Conservation (phyloP, 179 eudicot genomes). For the Vitellaria paradoxa region DNA sequence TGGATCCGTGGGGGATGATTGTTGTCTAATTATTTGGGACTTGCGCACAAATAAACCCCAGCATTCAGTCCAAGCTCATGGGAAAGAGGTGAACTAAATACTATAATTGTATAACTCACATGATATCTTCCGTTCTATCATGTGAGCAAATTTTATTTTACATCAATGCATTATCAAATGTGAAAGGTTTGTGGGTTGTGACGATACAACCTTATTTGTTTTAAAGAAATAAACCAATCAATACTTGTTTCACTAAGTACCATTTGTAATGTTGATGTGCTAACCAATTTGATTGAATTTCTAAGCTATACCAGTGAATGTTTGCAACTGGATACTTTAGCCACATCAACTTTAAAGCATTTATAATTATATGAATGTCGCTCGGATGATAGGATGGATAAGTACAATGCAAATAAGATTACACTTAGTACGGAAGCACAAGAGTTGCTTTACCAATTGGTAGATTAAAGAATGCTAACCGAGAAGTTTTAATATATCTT, state of each 20-base stretch:
- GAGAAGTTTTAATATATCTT: neutral
- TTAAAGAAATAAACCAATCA: too few species aligned
- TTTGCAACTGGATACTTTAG: constrained; percentile 1
- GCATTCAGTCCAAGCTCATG: constrained; percentile 72
- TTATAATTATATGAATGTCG: neutral
- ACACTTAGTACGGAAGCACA: neutral
- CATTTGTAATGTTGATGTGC: neutral
- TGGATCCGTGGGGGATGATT: constrained; percentile 92
- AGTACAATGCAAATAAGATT: neutral
- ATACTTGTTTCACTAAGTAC: neutral
- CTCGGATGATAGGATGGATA: neutral
- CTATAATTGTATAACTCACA: neutral
- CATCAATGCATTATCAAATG: too few species aligned
- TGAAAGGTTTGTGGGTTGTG: too few species aligned
- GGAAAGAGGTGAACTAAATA: constrained; percentile 61
- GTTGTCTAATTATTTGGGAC: constrained; percentile 83
- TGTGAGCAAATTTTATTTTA: too few species aligned
- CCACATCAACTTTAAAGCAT: neutral
- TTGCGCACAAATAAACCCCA: constrained; percentile 74
- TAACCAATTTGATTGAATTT: neutral
- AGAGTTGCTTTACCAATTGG: neutral
- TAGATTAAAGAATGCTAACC: neutral
- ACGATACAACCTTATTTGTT: too few species aligned
- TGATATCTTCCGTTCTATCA: neutral
- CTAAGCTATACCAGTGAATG: neutral